Percentiles rank a stretch among this genome's conserved stretches.
These are phyloP conservation scores for Thraustotheca clavata DNA, from an alignment of 352 stramenopile genomes.

Conservation along the genomic window DNA sequence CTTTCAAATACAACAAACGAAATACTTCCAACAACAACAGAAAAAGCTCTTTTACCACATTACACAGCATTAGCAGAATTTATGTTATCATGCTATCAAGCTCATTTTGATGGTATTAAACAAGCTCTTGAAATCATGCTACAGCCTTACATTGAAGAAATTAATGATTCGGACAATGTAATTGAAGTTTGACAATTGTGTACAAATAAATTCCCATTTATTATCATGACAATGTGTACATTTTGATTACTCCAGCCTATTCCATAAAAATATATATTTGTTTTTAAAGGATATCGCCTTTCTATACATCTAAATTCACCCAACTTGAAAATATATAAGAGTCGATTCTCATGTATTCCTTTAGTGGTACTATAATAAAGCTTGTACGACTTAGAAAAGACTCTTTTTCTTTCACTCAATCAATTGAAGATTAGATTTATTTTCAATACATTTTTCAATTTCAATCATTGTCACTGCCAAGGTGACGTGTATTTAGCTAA, in stretches of 20 bases:
- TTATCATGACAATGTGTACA: too few relatives aligned
- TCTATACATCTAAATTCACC: too few relatives aligned
- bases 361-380: too few relatives aligned
- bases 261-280: too few relatives aligned
- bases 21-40: background rate
- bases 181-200: background rate
- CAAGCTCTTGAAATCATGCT: background rate
- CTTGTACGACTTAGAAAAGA: too few relatives aligned
- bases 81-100: conserved; percentile 22
- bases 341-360: too few relatives aligned
- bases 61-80: conserved; percentile 19
- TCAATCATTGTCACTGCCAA: background rate
- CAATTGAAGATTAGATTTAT: too few relatives aligned
- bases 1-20: conserved; percentile 5
- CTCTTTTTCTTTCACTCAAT: too few relatives aligned
- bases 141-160: background rate
- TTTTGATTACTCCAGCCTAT: too few relatives aligned
- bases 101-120: conserved; percentile 18
- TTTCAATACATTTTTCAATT: too few relatives aligned
- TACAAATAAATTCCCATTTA: background rate
- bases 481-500: background rate
- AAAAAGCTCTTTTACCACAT: background rate
- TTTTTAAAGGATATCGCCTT: too few relatives aligned
- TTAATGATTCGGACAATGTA: background rate
- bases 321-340: too few relatives aligned